Base-by-base conservation (phyloP, 805 yeast species). In the Ogataea corticis region DNA sequence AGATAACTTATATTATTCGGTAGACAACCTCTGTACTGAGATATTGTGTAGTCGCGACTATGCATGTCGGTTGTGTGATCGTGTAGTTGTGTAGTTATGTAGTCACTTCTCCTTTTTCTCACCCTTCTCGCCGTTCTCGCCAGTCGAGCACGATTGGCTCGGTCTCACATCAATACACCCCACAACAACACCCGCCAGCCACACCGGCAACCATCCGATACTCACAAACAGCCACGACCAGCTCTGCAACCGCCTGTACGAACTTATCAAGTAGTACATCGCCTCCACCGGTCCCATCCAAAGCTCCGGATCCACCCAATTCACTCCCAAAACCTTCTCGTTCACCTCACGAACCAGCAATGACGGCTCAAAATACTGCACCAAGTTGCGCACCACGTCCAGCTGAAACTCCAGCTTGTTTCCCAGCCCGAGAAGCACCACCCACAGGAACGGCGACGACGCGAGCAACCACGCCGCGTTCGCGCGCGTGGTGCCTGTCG, bases 221-320 rank as follows among this genome's bases (percentile, higher is more conserved):
- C 81, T 71, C 2, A 90, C 61, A 18, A 87, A 76, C 45, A 79
- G 75, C 91, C 96, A 89, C 0, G 96, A 86, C 92, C 96, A 89
- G 48, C 86, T 83, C 45, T 85, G 85, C 45, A 87, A 66, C 31
- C 82, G 78, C 19, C 70, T 59, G 85, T 91, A 87, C 3, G 88
- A 80, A 21, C 77, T 70, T 10, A 83, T 61, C 13, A 90, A 67
- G 0, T 81, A 80, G 16, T 65, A 59, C 42, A 83, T 70, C 4
- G 83, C 56, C 9, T 69, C 63, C 4, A 70, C 63, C 0, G 72
- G 68, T 12, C 71, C 67, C 38, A 65, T 62, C 38, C 65, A 42
- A 7, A 55, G 34, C 2, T 35, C 42, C 4, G 50, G 34, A 18
- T 46, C 42, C 10, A 37, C 21, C 29, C 43, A 54, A 29, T 55